Percentiles rank a stretch among this genome's conserved stretches.
Conservation (phyloP, 2,329 filamentous ascomycete genomes). For the Hymenoscyphus albidus region DNA sequence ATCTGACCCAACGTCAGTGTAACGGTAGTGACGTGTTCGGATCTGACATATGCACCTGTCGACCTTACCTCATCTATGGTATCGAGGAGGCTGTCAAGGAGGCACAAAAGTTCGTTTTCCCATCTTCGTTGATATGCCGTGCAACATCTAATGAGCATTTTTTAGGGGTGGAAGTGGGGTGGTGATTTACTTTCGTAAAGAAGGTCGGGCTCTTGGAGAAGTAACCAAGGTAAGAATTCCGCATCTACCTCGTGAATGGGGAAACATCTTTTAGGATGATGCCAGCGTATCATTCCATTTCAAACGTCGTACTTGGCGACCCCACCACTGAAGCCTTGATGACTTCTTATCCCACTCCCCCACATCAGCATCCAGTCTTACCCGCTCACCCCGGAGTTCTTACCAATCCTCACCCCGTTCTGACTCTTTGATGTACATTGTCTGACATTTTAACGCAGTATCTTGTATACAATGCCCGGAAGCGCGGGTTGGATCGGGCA, state of each 20-base stretch:
- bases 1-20: slow-evolving; percentile 50
- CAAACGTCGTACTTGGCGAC: slow-evolving; percentile 15
- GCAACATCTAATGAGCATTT: slow-evolving; percentile 9
- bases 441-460: slow-evolving; percentile 32
- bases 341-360: slow-evolving; percentile 67
- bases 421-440: slow-evolving; percentile 49
- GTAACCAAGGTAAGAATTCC: slow-evolving; percentile 47
- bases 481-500: slow-evolving; percentile 73
- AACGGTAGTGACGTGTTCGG: slow-evolving; percentile 98
- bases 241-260: slow-evolving; percentile 71
- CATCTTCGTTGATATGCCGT: slow-evolving; percentile 3
- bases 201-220: slow-evolving; percentile 89
- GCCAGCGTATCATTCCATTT: slow-evolving; percentile 16
- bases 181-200: slow-evolving; percentile 98
- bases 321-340: slow-evolving; percentile 12
- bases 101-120: slow-evolving; percentile 61
- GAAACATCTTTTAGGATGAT: slow-evolving; percentile 53
- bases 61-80: slow-evolving; percentile 92
- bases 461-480: slow-evolving; percentile 72
- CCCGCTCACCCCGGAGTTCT: slow-evolving; percentile 15
- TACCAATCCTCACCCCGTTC: not conserved
- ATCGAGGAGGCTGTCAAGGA: slow-evolving; percentile 97
- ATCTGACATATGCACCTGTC: slow-evolving; percentile 95
- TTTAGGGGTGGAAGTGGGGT: slow-evolving; percentile 74
- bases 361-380: slow-evolving; percentile 19